Conservation (phyloP, 108 stramenopile species). For the Pseudonitzschia multiseries region DNA sequence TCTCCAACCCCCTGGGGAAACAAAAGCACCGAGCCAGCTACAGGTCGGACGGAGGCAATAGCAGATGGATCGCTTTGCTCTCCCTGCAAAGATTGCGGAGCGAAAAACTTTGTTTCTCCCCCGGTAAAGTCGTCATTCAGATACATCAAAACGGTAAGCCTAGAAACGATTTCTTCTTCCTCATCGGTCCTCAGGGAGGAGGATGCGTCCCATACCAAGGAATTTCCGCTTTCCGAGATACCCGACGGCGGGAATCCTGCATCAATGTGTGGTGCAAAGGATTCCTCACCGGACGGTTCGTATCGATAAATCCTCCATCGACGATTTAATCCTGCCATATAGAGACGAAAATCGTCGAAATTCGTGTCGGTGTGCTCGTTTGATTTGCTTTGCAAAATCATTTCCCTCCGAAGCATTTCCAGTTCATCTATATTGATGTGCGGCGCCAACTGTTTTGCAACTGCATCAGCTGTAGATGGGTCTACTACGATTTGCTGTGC, state of each 20-base stretch:
- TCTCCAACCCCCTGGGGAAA: constrained; percentile 84
- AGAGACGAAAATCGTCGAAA: constrained; percentile 28
- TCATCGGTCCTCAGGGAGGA: constrained; percentile 3
- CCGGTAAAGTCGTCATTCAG: constrained; percentile 87
- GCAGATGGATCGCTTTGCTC: neutral
- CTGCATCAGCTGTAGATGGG: constrained; percentile 40
- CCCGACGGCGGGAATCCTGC: constrained; percentile 86
- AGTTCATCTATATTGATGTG: constrained; percentile 64
- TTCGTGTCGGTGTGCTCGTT: constrained; percentile 5
- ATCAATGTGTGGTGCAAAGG: constrained; percentile 88
- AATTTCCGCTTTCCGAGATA: constrained; percentile 46
- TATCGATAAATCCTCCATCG: constrained; percentile 83
- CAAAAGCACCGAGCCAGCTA: constrained; percentile 63
- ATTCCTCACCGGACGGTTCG: constrained; percentile 48
- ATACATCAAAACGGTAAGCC: constrained; percentile 81
- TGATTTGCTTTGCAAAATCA: constrained; percentile 15
- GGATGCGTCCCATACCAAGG: constrained; percentile 48
- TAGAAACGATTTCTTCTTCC: constrained; percentile 53
- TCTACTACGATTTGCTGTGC: constrained; percentile 77
- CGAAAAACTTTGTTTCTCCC: constrained; percentile 80
- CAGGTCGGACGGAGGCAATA: constrained; percentile 69
- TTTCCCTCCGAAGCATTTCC: constrained; percentile 24
- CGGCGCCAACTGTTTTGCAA: constrained; percentile 50
- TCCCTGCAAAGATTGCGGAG: constrained; percentile 21
- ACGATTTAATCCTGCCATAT: constrained; percentile 68